Base-by-base conservation (phyloP, 176 grass and related monocot genomes). In the Aegilops longissima region DNA sequence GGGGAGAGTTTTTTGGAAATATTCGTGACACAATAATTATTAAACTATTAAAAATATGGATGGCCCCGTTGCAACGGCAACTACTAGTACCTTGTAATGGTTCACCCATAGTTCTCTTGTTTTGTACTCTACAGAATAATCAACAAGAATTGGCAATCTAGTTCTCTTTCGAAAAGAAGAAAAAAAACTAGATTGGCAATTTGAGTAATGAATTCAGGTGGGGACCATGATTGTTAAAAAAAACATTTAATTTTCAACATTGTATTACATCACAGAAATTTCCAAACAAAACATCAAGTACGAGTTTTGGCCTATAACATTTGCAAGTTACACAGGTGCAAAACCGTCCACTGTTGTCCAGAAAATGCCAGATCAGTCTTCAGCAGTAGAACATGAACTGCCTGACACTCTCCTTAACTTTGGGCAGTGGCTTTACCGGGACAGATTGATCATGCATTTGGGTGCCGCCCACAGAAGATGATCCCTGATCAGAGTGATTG, bases 341-440 rank as follows among this genome's bases (percentile, higher is more conserved):
- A 52, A 52, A 52, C 14, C 54, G 18, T 21, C 54, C 5, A 58
- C 18, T 58, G 3, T 21, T 58, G 17, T 58, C 18, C 54, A 58
- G 54, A 58, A 20, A 58, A 58, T 58, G 17, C 18, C 5, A 58
- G 9, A 70, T 11, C 17, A 12, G 14, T 18, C 71, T 78, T 89
- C 81, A 97, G 80, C 91, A 95, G 73, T 90, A 97, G 76, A 97
- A 95, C 93, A 97, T 97, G 70, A 93, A 86, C 61, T 87, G 49
- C 79, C 91, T 84, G 12, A 93, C 87, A 66, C 86, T 93, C 2
- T 93, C 89, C 74, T 89, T 98, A 49, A 95, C 72, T 7, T 65
- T 75, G 0, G 91, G 93, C 17, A 98, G 86, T 18, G 3, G 85
- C 66, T 59, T 90, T 54, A 87, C 73, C 62, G 44, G 73, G 5